Conservation (phyloP, 2,329 filamentous ascomycete species). For the Paracoccidioides lutzii region DNA sequence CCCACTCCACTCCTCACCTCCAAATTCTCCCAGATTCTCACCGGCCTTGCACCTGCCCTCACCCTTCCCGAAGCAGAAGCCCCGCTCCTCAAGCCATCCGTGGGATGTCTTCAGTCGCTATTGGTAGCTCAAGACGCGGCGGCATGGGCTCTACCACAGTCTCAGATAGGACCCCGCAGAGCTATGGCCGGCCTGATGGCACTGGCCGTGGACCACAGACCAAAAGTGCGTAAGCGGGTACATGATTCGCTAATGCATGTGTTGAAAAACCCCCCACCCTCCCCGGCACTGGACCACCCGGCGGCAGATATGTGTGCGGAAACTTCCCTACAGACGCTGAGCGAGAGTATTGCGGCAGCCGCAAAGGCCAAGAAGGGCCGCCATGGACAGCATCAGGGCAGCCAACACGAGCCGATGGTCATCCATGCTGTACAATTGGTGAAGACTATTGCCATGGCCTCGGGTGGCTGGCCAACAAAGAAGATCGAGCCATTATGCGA, state of each 20-base stretch:
- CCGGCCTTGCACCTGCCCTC: constrained; percentile 71
- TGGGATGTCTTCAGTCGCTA: constrained; percentile 87
- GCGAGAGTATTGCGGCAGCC: constrained; percentile 54
- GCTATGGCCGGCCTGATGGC: constrained; percentile 77
- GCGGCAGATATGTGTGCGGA: constrained; percentile 94
- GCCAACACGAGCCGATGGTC: constrained; percentile 62
- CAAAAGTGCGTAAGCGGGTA: constrained; percentile 87
- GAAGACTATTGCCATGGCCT: constrained; percentile 74
- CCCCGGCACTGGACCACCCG: constrained; percentile 84
- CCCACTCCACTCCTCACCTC: constrained; percentile 77
- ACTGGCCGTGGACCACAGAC: constrained; percentile 72
- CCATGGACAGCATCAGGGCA: constrained; percentile 32
- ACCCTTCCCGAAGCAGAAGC: constrained; percentile 72
- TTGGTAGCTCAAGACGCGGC: constrained; percentile 75
- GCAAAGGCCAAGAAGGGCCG: constrained; percentile 57
- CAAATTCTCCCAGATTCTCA: constrained; percentile 90
- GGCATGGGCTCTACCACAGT: constrained; percentile 76
- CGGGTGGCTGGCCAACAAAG: constrained; percentile 89
- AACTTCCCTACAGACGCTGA: constrained; percentile 68
- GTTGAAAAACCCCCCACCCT: constrained; percentile 73
- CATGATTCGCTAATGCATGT: constrained; percentile 79
- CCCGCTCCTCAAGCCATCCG: constrained; percentile 70
- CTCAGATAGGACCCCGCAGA: constrained; percentile 70
- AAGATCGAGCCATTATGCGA: constrained; percentile 91
- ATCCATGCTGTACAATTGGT: constrained; percentile 89